Percentiles rank a stretch among this genome's conserved stretches.
Conservation (phyloP, 2,329 filamentous ascomycete species). For the Cadophora sp. region DNA sequence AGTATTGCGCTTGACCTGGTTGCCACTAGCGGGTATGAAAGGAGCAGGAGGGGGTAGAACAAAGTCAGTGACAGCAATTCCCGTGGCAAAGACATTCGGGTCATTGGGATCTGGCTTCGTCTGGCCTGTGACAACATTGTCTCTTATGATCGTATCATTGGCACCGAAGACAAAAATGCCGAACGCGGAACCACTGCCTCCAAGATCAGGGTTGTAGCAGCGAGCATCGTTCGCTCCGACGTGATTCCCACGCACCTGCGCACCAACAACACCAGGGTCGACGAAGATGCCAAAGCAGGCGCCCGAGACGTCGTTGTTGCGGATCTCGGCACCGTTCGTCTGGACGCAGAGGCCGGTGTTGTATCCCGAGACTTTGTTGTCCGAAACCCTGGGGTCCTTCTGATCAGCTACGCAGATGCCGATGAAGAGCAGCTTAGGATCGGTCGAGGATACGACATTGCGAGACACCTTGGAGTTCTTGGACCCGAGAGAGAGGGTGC, state of each 20-base stretch:
- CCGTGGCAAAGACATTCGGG: conserved; percentile 1
- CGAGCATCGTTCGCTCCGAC: conserved; percentile 31
- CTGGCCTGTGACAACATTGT: conserved; percentile 43
- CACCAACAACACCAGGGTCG: conserved; percentile 45
- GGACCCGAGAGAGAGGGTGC: conserved; percentile 48
- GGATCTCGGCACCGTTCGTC: conserved; percentile 44
- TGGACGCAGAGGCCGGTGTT: conserved; percentile 47
- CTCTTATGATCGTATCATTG: conserved; percentile 39
- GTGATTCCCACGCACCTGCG: conserved; percentile 44
- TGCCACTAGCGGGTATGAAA: conserved; percentile 34
- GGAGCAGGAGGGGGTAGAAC: neutral
- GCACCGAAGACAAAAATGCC: conserved; percentile 45
- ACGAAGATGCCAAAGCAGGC: conserved; percentile 46
- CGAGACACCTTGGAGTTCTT: conserved; percentile 40
- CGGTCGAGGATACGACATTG: conserved; percentile 42
- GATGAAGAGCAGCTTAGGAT: conserved; percentile 36
- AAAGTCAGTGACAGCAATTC: conserved; percentile 13
- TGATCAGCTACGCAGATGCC: conserved; percentile 49
- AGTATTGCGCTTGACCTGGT: conserved; percentile 43
- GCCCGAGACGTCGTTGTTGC: conserved; percentile 45
- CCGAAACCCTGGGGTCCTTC: conserved; percentile 39
- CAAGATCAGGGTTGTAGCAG: conserved; percentile 30
- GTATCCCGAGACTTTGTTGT: conserved; percentile 46
- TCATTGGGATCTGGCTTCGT: conserved; percentile 23
- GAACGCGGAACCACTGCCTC: conserved; percentile 15